Conservation (phyloP, 2,329 filamentous ascomycete species). For the Alternaria viburni region DNA sequence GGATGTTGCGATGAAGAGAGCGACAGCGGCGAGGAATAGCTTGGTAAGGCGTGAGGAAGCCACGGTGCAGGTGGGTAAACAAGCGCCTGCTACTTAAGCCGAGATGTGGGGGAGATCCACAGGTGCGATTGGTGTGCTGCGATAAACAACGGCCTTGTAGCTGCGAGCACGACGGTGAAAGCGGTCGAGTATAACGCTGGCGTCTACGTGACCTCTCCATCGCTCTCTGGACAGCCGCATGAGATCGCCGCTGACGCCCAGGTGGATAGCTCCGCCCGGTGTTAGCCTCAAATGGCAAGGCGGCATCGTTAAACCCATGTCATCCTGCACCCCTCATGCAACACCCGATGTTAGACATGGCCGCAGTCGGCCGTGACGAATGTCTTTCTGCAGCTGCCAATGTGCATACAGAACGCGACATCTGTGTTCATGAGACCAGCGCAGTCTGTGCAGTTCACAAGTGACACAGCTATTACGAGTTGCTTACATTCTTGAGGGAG, state of each 20-base stretch:
- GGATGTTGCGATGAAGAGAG: slow-evolving; percentile 63
- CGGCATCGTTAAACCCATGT: slow-evolving; percentile 9
- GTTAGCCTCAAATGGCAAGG: slow-evolving; percentile 7
- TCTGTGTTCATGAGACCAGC: not conserved
- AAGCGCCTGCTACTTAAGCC: slow-evolving; percentile 8
- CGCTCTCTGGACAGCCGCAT: slow-evolving; percentile 4
- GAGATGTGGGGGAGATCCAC: slow-evolving; percentile 14
- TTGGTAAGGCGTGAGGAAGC: slow-evolving; percentile 23
- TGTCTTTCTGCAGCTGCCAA: not conserved
- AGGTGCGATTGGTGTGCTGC: slow-evolving; percentile 16
- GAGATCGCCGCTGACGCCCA: not conserved
- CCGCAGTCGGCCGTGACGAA: not conserved
- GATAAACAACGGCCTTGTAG: slow-evolving; percentile 12
- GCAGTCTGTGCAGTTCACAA: not conserved
- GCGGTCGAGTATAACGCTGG: slow-evolving; percentile 1
- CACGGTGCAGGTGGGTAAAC: slow-evolving; percentile 5
- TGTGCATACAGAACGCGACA: not conserved
- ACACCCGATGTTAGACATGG: slow-evolving; percentile 8
- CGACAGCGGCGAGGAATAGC: slow-evolving; percentile 59
- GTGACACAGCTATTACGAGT: slow-evolving; percentile 32
- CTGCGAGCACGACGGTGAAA: slow-evolving; percentile 7
- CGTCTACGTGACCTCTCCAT: slow-evolving; percentile 16
- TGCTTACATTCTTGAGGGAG: not conserved
- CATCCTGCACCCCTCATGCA: slow-evolving; percentile 8
- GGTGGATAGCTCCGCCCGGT: not conserved